Base-by-base conservation (phyloP, 2,329 filamentous ascomycete genomes). In the Venturia asperata region DNA sequence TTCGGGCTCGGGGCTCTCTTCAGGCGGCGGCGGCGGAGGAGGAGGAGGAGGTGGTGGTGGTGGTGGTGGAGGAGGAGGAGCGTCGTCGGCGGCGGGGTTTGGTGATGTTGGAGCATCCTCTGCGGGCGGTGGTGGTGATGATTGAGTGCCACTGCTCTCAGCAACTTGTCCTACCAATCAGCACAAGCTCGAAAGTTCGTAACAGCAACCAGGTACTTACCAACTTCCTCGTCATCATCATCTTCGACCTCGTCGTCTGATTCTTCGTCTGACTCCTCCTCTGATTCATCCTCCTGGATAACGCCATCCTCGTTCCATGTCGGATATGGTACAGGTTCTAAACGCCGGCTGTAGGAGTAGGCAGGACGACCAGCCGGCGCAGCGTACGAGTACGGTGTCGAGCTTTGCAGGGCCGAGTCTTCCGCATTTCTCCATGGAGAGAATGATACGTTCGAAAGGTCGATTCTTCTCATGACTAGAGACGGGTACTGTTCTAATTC, bases 151-250 rank as follows among this genome's bases (percentile, higher is more conserved):
- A 41, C 52, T 64, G 47, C 37, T 58, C 63, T 64, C 63, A 13
- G 47, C 63, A 21, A 55, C 47, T 49, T 39, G 17, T 49, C n/a
- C 15, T 52, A 19, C 17, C 2, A 43, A 30, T 63, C 52, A 63
- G 45, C 24, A 13, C 27, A 30, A 34, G n/a, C 9, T 34, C 13
- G 30, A 11, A 1, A 58, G 11, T 24, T 30, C 5, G 19, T 24
- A 7, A 30, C 34, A 41, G n/a, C n/a, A 58, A 41, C 17, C 13
- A n/a, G 13, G 3, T 37, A 47, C 55, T 62, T 15, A 62, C 42
- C 64, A 65, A 37, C n/a, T 61, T 61, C 63, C 5, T 64, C 63
- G 2, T 60, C 63, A 19, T 64, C 49, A 1, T 60, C 63, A 1
- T 64, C 64, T 13, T 65, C 63, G 5, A 61, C 49, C 3, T 58